Conservation (phyloP, 2,329 filamentous ascomycete genomes). For the Fusarium sp. region DNA sequence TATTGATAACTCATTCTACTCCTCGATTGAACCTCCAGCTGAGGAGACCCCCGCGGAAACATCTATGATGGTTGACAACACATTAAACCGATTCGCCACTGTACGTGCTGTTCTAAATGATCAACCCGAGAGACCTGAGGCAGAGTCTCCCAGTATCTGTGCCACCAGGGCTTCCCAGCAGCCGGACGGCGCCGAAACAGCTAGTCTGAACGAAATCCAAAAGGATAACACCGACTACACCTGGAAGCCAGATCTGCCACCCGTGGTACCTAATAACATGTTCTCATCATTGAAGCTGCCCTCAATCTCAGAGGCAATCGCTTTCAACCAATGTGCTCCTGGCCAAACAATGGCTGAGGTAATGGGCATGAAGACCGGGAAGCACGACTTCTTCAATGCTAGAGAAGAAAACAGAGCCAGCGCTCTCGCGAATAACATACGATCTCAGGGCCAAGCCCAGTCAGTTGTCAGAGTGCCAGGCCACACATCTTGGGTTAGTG, state of each 20-base stretch:
- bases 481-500: neutral
- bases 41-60: neutral
- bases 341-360: conserved; percentile 41
- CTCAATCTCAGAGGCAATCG: conserved; percentile 36
- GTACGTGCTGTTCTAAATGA: neutral
- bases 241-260: conserved; percentile 20
- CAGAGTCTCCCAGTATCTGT: neutral
- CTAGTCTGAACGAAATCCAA: conserved; percentile 3
- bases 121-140: neutral
- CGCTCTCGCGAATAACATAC: conserved; percentile 14
- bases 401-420: conserved; percentile 54
- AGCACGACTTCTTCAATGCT: conserved; percentile 57
- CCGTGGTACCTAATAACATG: conserved; percentile 13
- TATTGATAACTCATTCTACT: neutral
- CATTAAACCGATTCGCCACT: neutral
- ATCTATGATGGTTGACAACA: neutral
- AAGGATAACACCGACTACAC: neutral
- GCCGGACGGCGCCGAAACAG: neutral
- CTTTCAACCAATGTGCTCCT: neutral
- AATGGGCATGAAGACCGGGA: conserved; percentile 55
- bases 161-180: neutral
- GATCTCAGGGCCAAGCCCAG: neutral
- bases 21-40: neutral
- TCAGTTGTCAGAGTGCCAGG: neutral
- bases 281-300: conserved; percentile 30